Conservation (phyloP, 2,329 filamentous ascomycete species). For the Talaromyces sp. region DNA sequence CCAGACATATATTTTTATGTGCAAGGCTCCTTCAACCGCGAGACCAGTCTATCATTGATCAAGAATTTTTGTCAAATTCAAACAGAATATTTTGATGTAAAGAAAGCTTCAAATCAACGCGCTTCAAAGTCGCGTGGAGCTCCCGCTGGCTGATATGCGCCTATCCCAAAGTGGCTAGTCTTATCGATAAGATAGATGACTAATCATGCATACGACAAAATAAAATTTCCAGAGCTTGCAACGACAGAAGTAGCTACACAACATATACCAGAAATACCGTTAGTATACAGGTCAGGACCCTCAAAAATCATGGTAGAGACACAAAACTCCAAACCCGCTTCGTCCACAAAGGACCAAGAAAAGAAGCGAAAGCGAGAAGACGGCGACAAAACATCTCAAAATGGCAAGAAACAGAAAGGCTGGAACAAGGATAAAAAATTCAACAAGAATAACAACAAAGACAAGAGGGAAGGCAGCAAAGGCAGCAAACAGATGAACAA, state of each 20-base stretch:
- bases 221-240: constrained; percentile 17
- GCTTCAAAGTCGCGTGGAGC: not conserved
- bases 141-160: too few species aligned
- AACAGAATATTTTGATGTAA: not conserved
- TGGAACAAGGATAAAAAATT: constrained; percentile 29
- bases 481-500: not conserved
- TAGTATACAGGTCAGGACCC: not conserved
- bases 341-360: constrained; percentile 31
- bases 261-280: not conserved
- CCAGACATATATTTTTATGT: not conserved
- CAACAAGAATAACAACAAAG: constrained; percentile 24
- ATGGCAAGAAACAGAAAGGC: constrained; percentile 21
- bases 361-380: constrained; percentile 42
- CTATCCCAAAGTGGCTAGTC: not conserved
- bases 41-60: not conserved
- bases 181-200: constrained; percentile 36
- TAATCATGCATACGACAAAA: constrained; percentile 22
- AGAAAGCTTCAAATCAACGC: not conserved
- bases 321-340: constrained; percentile 20
- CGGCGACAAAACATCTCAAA: constrained; percentile 27
- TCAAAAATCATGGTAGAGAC: constrained; percentile 23
- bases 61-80: not conserved
- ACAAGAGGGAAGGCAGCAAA: constrained; percentile 22
- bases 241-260: not conserved
- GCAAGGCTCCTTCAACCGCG: not conserved